A percentile compares a stretch with the other conserved stretches of the same genome.
Conservation (phyloP, 73 alveolate species). For the Effrenium voratum region DNA sequence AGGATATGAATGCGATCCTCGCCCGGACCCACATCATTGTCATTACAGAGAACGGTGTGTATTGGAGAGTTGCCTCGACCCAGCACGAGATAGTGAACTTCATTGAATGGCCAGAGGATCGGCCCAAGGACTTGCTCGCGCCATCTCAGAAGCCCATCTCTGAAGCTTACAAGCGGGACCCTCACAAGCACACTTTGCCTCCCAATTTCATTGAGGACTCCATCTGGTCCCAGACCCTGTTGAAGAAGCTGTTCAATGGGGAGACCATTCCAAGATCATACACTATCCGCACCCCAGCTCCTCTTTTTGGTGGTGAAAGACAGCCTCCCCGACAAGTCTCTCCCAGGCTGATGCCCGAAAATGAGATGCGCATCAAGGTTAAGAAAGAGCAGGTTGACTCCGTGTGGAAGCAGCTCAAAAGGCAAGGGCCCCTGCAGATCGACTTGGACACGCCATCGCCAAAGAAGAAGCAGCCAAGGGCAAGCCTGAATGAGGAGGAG, state of each 20-base stretch:
- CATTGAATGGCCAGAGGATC: background rate
- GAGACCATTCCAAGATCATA: background rate
- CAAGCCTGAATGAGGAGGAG: too few relatives aligned
- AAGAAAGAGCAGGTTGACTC: too few relatives aligned
- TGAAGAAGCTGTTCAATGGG: background rate
- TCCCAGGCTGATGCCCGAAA: background rate
- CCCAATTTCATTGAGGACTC: background rate
- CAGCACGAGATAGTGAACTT: background rate
- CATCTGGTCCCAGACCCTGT: slow-evolving; percentile 5
- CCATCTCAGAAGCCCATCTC: background rate
- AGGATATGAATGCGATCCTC: slow-evolving; percentile 43
- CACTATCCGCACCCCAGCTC: background rate
- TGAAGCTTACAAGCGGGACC: slow-evolving; percentile 18
- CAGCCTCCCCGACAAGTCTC: background rate
- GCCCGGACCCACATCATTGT: slow-evolving; percentile 31
- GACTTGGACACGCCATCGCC: too few relatives aligned
- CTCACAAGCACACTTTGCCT: background rate
- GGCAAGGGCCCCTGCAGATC: too few relatives aligned
- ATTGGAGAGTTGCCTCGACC: background rate
- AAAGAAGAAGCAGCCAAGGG: too few relatives aligned
- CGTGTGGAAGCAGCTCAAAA: too few relatives aligned
- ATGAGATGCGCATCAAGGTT: too few relatives aligned
- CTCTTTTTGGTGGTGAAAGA: background rate
- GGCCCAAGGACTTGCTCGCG: background rate
- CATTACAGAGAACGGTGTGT: background rate